phyloP scores from a whole-genome alignment of 345 rosid genomes.

The Sonneratia alba region DNA sequence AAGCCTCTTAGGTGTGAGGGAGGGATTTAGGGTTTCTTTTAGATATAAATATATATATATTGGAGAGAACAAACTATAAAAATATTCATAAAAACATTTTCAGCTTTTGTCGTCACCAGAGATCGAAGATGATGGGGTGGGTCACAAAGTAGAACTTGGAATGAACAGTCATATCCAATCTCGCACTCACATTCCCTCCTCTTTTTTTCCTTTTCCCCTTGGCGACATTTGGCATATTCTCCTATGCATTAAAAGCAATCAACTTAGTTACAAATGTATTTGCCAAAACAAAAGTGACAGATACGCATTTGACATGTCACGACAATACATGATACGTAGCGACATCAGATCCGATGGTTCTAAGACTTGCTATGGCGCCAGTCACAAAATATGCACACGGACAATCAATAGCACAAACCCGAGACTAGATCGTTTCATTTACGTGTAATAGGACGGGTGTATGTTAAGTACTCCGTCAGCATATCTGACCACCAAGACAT shows the following conservation, averaged over 20 bases:
- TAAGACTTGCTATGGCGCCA: too few species aligned
- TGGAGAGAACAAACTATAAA: conserved; percentile 11
- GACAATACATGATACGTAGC: too few species aligned
- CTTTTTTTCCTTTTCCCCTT: background rate
- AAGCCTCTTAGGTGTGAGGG: conserved; percentile 45
- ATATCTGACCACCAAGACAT: too few species aligned
- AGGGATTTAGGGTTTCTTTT: conserved; percentile 16
- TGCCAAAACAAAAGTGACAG: too few species aligned
- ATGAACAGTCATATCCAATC: conserved; percentile 2
- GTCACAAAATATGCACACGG: too few species aligned
- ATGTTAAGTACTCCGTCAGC: too few species aligned
- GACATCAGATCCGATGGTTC: too few species aligned
- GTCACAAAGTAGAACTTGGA: conserved; percentile 11
- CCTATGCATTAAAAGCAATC: background rate
- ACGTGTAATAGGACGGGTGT: too few species aligned
- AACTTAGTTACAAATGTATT: background rate
- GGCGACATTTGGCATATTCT: conserved; percentile 5
- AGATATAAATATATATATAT: background rate
- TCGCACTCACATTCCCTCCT: background rate
- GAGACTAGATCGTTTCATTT: too few species aligned
- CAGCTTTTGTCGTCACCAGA: conserved; percentile 29
- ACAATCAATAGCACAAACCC: too few species aligned
- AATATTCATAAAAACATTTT: conserved; percentile 15
- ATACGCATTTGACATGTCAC: too few species aligned
- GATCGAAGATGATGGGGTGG: conserved; percentile 16